These are phyloP conservation scores for Fusarium nurragi DNA, from an alignment of 2,329 filamentous ascomycete genomes.

Conservation along the genomic window DNA sequence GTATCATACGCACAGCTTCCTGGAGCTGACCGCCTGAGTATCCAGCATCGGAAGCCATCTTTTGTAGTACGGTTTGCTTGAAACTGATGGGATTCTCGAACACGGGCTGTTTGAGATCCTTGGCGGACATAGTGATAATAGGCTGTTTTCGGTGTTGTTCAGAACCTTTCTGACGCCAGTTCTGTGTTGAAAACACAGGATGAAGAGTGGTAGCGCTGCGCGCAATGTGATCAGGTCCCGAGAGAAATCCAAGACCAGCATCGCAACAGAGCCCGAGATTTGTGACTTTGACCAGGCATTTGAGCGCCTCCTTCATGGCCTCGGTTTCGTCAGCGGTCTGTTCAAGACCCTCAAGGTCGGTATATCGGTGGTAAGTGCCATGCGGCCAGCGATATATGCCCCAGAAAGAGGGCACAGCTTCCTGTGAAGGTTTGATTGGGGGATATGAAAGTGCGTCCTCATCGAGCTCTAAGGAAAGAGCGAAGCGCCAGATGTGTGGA, in stretches of 20 bases:
- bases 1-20: slow-evolving; percentile 49
- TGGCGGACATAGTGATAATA: slow-evolving; percentile 37
- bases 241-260: slow-evolving; percentile 73
- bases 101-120: slow-evolving; percentile 35
- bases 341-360: slow-evolving; percentile 68
- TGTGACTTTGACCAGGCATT: slow-evolving; percentile 62
- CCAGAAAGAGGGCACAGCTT: slow-evolving; percentile 67
- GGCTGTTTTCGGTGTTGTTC: slow-evolving; percentile 21
- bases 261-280: slow-evolving; percentile 75
- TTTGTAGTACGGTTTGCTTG: slow-evolving; percentile 47
- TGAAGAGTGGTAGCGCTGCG: slow-evolving; percentile 53
- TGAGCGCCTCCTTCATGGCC: slow-evolving; percentile 69
- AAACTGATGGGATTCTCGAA: slow-evolving; percentile 44
- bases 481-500: slow-evolving; percentile 68
- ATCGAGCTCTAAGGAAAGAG: slow-evolving; percentile 74
- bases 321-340: slow-evolving; percentile 70
- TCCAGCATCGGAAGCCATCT: slow-evolving; percentile 52
- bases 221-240: slow-evolving; percentile 66
- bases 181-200: slow-evolving; percentile 49
- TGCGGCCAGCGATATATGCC: slow-evolving; percentile 73
- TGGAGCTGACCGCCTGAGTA: slow-evolving; percentile 45
- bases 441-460: slow-evolving; percentile 61
- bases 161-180: slow-evolving; percentile 38
- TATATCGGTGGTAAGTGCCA: slow-evolving; percentile 66
- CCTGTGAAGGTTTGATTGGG: slow-evolving; percentile 64